Evolutionary conservation across 78 protist genomes (phyloP).

Genomic region (Andalucia godoyi): DNA sequence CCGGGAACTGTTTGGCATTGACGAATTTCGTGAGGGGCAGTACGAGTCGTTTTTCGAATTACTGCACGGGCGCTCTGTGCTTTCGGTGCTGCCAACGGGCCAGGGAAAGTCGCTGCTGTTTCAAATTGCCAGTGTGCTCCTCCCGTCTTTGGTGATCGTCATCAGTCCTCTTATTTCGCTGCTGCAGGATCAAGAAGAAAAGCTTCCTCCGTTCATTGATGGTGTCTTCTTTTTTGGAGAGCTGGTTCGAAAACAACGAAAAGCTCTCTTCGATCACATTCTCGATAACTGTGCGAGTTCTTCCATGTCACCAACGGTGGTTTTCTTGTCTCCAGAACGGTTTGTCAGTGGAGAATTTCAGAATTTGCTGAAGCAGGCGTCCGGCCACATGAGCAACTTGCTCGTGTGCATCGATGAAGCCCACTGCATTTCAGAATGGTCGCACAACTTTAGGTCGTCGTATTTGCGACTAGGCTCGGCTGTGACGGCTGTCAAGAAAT

Average conservation of each 20-base stretch:
- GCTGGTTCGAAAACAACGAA: not conserved
- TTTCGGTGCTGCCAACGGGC: conserved; percentile 68
- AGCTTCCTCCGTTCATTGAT: not conserved
- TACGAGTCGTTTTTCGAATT: conserved; percentile 29
- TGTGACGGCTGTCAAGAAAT: not conserved
- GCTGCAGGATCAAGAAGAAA: conserved; percentile 41
- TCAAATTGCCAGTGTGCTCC: conserved; percentile 78
- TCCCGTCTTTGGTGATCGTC: conserved; percentile 16
- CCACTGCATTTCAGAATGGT: conserved; percentile 80
- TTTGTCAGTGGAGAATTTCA: not conserved
- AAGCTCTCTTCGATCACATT: not conserved
- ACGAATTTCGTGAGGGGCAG: conserved; percentile 62
- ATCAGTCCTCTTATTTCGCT: conserved; percentile 66
- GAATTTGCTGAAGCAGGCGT: not conserved
- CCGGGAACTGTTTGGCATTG: too few relatives aligned
- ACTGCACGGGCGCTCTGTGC: conserved; percentile 25
- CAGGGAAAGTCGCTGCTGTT: conserved; percentile 63
- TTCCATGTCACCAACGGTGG: not conserved
- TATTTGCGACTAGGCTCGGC: not conserved
- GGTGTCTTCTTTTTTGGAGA: not conserved
- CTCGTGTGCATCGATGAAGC: conserved; percentile 70
- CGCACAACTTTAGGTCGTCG: conserved; percentile 69
- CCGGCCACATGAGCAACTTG: conserved; percentile 2
- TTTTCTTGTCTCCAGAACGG: conserved; percentile 60
- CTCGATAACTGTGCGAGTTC: too few relatives aligned